Evolutionary conservation across 345 rosid species (phyloP), one percentile per base, ranked within the genome.

Genomic region (Syzygium aqueum): DNA sequence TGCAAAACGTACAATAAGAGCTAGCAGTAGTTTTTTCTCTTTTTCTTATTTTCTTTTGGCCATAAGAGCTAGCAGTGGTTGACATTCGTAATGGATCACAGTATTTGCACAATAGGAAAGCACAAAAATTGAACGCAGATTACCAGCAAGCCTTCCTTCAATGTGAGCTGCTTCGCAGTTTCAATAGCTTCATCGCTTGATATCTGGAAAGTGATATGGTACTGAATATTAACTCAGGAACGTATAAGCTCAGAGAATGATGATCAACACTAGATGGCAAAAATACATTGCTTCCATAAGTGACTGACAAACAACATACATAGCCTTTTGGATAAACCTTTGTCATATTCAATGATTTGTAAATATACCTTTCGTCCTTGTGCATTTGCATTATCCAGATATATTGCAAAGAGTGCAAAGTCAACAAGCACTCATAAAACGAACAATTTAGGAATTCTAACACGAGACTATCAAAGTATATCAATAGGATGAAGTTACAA

Each of bases 141-240:
- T 88, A 92, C 95, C 91, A 94, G 89, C 86, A 92, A 89, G 37
- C 95, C 95, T 92, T 93, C 96, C 90, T 90, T 91, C 85, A 92
- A 27, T 43, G 96, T 93, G 49, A 93, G 94, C 53, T 88, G 91
- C 91, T 87, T 93, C 0, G 95, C 93, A 46, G 90, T 94, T 89
- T 94, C 93, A 57, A 91, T 88, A 49, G 95, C 92, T 90, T 91
- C 95, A 9, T 93, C 94, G 33, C 96, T 91, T 27, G 95, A 86
- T 77, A 93, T 85, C 96, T 94, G 87, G 80, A 88, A 85, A 84
- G 27, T 37, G 54, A 77, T 3, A 19, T 10, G 1, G 43, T 30
- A 61, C 52, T 56, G 28, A 51, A 51, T 43, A 40, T 21, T 46
- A 7, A 30, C 33, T 1, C 85, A 53, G 15, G 46, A 23, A 84